Base-by-base conservation (phyloP, 1,139 yeast genomes). In the Taphrina deformans region DNA sequence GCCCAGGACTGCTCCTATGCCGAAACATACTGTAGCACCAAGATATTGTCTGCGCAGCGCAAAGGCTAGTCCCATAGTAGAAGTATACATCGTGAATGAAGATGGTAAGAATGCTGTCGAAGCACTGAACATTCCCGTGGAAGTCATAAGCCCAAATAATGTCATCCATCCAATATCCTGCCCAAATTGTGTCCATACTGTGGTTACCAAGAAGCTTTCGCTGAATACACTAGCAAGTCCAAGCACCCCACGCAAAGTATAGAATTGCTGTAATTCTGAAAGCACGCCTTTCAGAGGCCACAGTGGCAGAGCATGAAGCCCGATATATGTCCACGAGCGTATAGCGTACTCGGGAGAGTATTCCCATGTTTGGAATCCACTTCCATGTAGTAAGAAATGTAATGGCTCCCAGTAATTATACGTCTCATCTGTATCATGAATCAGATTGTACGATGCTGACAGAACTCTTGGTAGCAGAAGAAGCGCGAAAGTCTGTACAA, bases 281-380 rank as follows among this genome's bases (percentile, higher is more conserved):
- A 52, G 35, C n/a, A 52, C 27, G 18, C 26, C 7, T 23, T 31
- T 59, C 14, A 59, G 16, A 6, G 51, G 63, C 46, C 40, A 50
- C 3, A 59, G 18, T 10, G 75, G 68, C 16, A 69, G 45, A 1
- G 78, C 79, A 65, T 78, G 80, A 3, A 76, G 61, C 31, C 71
- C 72, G 3, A 77, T 74, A 71, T 88, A 91, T 0, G 88, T 82
- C 84, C 96, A 92, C 6, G 96, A 89, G 69, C 98, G 78, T 63
- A 92, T 90, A 21, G 96, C 91, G 73, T 83, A 90, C 65, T 82
- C 89, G 0, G 98, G 97, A 0, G 97, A 89, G 74, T 92, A 92
- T 73, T 92, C 98, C 98, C 97, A 92, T 0, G 98, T 92, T 75
- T 91, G 91, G 71, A 90, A 88, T 1, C 98, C 99, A 74, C 89